Base-by-base conservation (phyloP, 208 protist species). In the Crithidia bombi region DNA sequence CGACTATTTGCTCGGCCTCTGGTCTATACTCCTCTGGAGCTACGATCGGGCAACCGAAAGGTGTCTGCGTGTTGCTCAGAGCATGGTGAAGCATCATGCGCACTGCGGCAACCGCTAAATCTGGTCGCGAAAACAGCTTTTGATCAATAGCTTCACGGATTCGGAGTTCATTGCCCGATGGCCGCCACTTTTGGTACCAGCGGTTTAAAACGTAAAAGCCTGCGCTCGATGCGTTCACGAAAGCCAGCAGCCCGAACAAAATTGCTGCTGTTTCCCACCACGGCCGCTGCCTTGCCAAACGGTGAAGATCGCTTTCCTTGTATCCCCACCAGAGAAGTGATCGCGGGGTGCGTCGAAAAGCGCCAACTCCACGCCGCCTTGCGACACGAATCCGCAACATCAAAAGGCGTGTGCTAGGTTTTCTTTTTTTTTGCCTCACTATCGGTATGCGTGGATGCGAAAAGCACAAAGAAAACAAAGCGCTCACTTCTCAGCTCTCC, bases 211-310 rank as follows among this genome's bases (percentile, higher is more conserved):
- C 73, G 54, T 94, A 93, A 44, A 81, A 85, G 11, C 57, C 71
- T 9, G 82, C 36, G 57, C 83, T 90, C 2, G 75, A 74, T 3
- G 85, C 61, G 36, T 93, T 89, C 38, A 94, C 85, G 58, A 94
- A 91, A 41, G 86, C 73, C 6, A 94, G 64, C 49, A 94, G 66
- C 19, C 86, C 89, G 9, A 35, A 79, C 62, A 90, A 79, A 59
- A 94, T 87, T 0, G 83, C 86, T 5, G 81, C 76, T 28, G 79
- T 92, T 56, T 92, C 79, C 89, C 91, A 96, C 91, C 91, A 94
- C n/a, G 88, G 91, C 15, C 80, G 79, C 62, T 89, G 71, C n/a
- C 89, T 78, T 14, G 91, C 85, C 11, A 92, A 36, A 17, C 91
- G 85, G 69, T 96, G 89, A 19, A 89, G 65, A 17, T 86, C 83